Conservation (phyloP, 441 rosid species). For the Erodium trifolium region DNA sequence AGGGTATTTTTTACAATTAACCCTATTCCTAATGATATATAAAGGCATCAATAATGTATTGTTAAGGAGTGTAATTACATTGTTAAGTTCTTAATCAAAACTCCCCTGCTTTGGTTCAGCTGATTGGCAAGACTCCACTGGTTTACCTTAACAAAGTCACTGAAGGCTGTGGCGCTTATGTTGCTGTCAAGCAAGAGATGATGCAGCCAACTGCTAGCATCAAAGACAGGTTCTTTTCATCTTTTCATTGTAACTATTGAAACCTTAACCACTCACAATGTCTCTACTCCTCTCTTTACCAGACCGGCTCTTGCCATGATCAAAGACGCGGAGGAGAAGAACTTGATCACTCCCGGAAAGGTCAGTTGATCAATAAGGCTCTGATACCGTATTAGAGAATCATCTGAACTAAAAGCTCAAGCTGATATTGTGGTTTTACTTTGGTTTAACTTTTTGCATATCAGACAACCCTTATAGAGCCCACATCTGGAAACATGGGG, state of each 20-base stretch:
- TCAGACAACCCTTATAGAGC: slow-evolving; percentile 82
- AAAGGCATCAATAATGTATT: no score
- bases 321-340: slow-evolving; percentile 67
- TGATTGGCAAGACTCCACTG: slow-evolving; percentile 72
- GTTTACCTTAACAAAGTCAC: slow-evolving; percentile 72
- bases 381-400: no score
- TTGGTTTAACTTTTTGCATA: background rate
- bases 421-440: no score
- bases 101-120: slow-evolving; percentile 28
- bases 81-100: no score
- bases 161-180: slow-evolving; percentile 79
- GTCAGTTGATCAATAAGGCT: slow-evolving; percentile 50
- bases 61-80: no score
- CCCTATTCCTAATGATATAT: no score
- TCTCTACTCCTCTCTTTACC: background rate
- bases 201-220: slow-evolving; percentile 81
- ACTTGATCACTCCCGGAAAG: slow-evolving; percentile 29
- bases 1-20: no score
- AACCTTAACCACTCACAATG: background rate
- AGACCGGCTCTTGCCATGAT: slow-evolving; percentile 82
- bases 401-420: no score
- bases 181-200: slow-evolving; percentile 86
- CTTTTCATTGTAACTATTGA: background rate
- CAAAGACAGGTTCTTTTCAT: slow-evolving; percentile 58
- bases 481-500: slow-evolving; percentile 93